Percentiles rank a stretch among this genome's conserved stretches.
Evolutionary conservation across 2,329 filamentous ascomycete species (phyloP).

Genomic region (Seiridium cupressi): DNA sequence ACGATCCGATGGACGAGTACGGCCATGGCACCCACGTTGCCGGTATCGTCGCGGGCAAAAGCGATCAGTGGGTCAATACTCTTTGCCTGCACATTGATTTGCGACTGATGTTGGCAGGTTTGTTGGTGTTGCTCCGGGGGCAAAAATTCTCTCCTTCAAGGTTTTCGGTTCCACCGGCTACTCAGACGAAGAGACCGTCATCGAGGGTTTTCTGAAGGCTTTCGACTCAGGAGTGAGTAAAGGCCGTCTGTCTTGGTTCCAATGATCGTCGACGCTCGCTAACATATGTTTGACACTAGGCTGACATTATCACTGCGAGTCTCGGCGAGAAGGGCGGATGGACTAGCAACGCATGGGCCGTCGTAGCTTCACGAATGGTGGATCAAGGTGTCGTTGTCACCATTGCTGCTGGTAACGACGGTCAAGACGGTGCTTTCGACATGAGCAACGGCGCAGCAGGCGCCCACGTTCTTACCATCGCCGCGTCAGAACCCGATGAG

Average conservation of each 20-base stretch:
- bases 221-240: constrained; percentile 19
- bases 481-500: constrained; percentile 16
- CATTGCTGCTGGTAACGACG: constrained; percentile 19
- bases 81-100: neutral
- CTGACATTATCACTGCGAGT: constrained; percentile 22
- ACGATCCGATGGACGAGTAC: constrained; percentile 18
- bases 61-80: constrained; percentile 14
- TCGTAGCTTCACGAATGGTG: constrained; percentile 38
- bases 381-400: constrained; percentile 24
- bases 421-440: constrained; percentile 20
- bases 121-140: constrained; percentile 20
- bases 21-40: constrained; percentile 21
- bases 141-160: constrained; percentile 20
- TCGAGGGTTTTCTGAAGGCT: constrained; percentile 19
- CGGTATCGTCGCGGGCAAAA: constrained; percentile 20
- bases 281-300: constrained; percentile 7
- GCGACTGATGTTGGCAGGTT: constrained; percentile 12
- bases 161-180: constrained; percentile 17
- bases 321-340: constrained; percentile 19
- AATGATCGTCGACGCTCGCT: neutral
- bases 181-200: constrained; percentile 19
- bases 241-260: too few relatives aligned
- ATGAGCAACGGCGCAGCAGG: constrained; percentile 23
- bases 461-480: constrained; percentile 23
- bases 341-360: constrained; percentile 38